These are phyloP conservation scores for Aspergillus clavatus DNA, from an alignment of 2,329 filamentous ascomycete genomes.

Conservation along the genomic window DNA sequence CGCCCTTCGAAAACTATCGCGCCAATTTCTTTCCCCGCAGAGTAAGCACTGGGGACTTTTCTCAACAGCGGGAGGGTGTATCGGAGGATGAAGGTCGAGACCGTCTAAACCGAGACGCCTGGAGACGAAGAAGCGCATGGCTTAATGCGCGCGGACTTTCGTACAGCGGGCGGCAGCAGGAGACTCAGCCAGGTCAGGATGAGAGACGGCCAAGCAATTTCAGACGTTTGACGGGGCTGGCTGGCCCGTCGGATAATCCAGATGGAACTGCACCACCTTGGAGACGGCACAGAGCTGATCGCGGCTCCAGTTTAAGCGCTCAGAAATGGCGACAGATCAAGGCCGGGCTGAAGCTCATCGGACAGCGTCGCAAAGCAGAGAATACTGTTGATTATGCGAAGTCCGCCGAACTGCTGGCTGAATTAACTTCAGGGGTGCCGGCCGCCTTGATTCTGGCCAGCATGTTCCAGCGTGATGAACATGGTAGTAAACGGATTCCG, in stretches of 20 bases:
- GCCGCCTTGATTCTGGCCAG: slow-evolving; percentile 92
- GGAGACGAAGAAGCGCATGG: slow-evolving; percentile 59
- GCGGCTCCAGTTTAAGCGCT: slow-evolving; percentile 65
- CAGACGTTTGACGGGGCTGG: slow-evolving; percentile 59
- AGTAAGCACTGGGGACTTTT: slow-evolving; percentile 60
- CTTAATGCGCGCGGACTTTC: slow-evolving; percentile 44
- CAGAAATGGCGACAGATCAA: slow-evolving; percentile 93
- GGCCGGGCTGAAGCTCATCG: slow-evolving; percentile 73
- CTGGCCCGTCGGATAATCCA: slow-evolving; percentile 57
- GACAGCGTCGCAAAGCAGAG: slow-evolving; percentile 75
- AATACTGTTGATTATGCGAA: slow-evolving; percentile 85
- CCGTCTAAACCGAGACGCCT: slow-evolving; percentile 52
- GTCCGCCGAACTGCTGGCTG: slow-evolving; percentile 92
- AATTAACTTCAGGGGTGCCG: slow-evolving; percentile 85
- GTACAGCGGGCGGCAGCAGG: slow-evolving; percentile 48
- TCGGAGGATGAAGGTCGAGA: slow-evolving; percentile 73
- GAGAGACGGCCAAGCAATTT: slow-evolving; percentile 59
- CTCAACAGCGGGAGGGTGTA: slow-evolving; percentile 58
- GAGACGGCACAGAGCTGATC: slow-evolving; percentile 51
- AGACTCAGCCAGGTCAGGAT: slow-evolving; percentile 45
- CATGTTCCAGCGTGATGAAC: slow-evolving; percentile 96
- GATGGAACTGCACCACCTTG: slow-evolving; percentile 59
- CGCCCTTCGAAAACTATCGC: slow-evolving; percentile 44
- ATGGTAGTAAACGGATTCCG: slow-evolving; percentile 90
- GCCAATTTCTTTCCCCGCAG: slow-evolving; percentile 55